Evolutionary conservation across 1,284 basidiomycete species (phyloP), one percentile per base, ranked within the genome.

Genomic region (Cutaneotrichosporon mucoides): DNA sequence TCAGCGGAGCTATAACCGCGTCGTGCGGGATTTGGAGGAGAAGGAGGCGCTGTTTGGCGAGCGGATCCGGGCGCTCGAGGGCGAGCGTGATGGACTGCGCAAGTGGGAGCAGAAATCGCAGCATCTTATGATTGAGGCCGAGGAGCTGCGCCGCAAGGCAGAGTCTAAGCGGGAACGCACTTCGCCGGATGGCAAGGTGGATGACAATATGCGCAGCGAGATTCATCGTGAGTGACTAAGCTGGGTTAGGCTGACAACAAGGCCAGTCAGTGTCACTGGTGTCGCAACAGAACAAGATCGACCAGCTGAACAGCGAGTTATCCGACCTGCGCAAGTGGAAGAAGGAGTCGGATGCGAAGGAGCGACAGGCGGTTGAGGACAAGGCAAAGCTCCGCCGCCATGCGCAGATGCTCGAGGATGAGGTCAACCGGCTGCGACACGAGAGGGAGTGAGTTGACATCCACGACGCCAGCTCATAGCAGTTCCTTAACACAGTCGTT

Each of bases 391-490:
- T 76, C 15, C 65, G 67, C 35, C 71, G 75, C 15, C 69, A 75
- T 44, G 67, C 72, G 12, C 51, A 65, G 41, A 59, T 61, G 1
- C 56, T 76, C 50, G 65, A 75, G 34, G 71, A 72, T 15, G 71
- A 76, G 56, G 60, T 77, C 3, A 73, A 73, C 36, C 68, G 73
- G 7, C 66, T 73, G 4, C 65, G 73, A 4, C 53, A 68, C n/a
- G 78, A 79, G 52, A 69, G 76, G 63, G 76, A 78, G 76, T 79
- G 56, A 54, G 76, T 71, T 6, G 4, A 0, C 37, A 15, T 35
- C 6, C 37, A 46, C 9, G 13, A 12, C 10, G 15, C 16, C 7
- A 13, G 44, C 56, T 57, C 42, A 50, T 37, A 54, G 2, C 61
- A 75, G 73, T 56, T 71, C 75, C 15, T 59, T 79, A 11, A 75